Evolutionary conservation across 73 alveolate species (phyloP).

Genomic region (Stentor roeselii): DNA sequence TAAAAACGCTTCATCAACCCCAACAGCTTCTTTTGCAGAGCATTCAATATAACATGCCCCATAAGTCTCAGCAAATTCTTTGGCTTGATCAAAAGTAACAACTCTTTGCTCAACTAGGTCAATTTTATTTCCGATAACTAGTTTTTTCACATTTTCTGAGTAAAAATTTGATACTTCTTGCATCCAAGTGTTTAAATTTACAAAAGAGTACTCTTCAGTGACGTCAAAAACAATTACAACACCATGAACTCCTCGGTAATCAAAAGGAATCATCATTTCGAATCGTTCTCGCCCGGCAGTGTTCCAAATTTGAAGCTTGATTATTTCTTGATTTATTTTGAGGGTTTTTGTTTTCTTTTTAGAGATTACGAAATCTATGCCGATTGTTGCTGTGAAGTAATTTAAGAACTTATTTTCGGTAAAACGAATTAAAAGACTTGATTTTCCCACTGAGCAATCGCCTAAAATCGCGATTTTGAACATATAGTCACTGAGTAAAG

Average conservation of each 20-base stretch:
- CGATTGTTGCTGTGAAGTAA: constrained; percentile 92
- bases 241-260: constrained; percentile 6
- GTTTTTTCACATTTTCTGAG: neutral
- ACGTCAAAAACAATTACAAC: neutral
- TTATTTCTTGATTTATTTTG: neutral
- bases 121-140: neutral
- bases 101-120: neutral
- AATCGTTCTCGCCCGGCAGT: constrained; percentile 14
- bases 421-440: constrained; percentile 45
- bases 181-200: neutral
- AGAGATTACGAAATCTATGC: constrained; percentile 98
- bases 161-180: neutral
- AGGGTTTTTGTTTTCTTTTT: constrained; percentile 43
- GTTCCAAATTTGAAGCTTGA: constrained; percentile 12
- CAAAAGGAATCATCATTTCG: neutral
- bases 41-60: neutral
- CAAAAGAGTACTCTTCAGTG: neutral
- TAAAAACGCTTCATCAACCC: neutral
- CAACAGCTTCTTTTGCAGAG: neutral
- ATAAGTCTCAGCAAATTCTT: neutral
- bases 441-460: constrained; percentile 54
- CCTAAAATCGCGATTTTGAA: constrained; percentile 50
- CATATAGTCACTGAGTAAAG: no score
- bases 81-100: neutral
- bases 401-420: constrained; percentile 64